Conservation (phyloP, 2,329 filamentous ascomycete genomes). For the Cladorrhinum sp. region DNA sequence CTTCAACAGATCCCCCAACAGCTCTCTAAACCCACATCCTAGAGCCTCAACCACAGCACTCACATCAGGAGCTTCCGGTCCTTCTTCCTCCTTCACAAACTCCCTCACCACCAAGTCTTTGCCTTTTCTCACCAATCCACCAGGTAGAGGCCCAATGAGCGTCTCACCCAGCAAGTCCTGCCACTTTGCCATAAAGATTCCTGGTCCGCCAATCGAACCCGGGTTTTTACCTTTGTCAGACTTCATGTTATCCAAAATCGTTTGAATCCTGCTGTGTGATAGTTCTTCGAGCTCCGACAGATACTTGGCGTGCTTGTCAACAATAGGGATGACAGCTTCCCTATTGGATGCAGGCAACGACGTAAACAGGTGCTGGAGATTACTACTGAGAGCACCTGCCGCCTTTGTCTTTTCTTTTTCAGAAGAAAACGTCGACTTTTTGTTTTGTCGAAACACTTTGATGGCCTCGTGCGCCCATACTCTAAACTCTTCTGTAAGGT, state of each 20-base stretch:
- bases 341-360: constrained; percentile 48
- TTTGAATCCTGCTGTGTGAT: constrained; percentile 54
- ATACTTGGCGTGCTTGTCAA: constrained; percentile 62
- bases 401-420: constrained; percentile 24
- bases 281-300: constrained; percentile 52
- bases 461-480: constrained; percentile 59
- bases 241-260: constrained; percentile 47
- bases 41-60: constrained; percentile 40
- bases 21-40: constrained; percentile 37
- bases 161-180: constrained; percentile 69
- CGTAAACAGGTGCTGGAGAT: constrained; percentile 42
- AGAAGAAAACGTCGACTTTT: neutral
- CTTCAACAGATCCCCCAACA: constrained; percentile 18
- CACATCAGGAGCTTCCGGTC: constrained; percentile 42
- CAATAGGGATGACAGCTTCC: constrained; percentile 43
- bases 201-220: constrained; percentile 54
- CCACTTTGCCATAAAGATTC: constrained; percentile 71
- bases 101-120: constrained; percentile 38
- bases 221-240: neutral
- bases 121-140: constrained; percentile 53
- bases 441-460: constrained; percentile 48
- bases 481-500: constrained; percentile 59
- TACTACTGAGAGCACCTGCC: constrained; percentile 36
- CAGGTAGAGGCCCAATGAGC: constrained; percentile 58
- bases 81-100: constrained; percentile 28